phyloP scores from a whole-genome alignment of 768 basidiomycete species.

The Suillus brevipes region DNA sequence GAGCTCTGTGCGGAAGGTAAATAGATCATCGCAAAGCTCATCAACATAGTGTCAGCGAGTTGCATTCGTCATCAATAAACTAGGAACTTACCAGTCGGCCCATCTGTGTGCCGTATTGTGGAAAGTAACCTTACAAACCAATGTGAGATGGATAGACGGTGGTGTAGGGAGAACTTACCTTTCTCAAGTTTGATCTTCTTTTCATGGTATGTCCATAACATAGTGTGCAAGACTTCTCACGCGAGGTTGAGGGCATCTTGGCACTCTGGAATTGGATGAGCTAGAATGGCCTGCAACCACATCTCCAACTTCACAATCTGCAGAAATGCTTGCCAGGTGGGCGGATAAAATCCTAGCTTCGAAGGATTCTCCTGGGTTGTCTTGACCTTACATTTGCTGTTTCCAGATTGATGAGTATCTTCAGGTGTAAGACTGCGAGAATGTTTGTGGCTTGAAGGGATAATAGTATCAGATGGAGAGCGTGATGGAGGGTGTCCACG shows the following conservation, averaged over 20 bases:
- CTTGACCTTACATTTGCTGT: too few relatives aligned
- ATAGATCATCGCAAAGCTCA: neutral
- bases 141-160: neutral
- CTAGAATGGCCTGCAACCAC: neutral
- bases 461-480: neutral
- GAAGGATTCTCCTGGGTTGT: too few relatives aligned
- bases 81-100: neutral
- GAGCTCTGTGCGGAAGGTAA: neutral
- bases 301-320: too few relatives aligned
- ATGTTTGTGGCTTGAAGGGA: accelerated
- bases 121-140: neutral
- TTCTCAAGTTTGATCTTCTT: neutral
- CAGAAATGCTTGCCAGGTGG: too few relatives aligned
- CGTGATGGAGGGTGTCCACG: neutral
- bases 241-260: too few relatives aligned
- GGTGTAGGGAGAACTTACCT: neutral
- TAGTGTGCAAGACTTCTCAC: too few relatives aligned
- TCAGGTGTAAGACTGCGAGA: neutral
- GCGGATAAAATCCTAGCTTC: too few relatives aligned
- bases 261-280: neutral
- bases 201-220: neutral
- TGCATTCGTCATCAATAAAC: neutral
- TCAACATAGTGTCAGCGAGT: neutral
- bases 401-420: neutral
- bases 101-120: neutral